Conservation (phyloP, 192 early-diverging fungal species). For the Coemansia umbellata region DNA sequence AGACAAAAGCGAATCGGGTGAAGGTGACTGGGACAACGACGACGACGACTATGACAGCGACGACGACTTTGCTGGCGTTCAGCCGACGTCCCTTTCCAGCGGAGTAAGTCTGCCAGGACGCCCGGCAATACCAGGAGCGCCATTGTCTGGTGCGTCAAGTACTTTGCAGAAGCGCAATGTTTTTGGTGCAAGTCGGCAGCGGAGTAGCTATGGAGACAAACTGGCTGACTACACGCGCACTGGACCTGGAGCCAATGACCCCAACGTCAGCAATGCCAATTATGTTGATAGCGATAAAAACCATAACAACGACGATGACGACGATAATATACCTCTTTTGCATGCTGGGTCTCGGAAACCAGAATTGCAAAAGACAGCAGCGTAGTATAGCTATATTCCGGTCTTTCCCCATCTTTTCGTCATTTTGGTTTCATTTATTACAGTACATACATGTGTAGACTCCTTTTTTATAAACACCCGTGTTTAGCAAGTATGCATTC, state of each 20-base stretch:
- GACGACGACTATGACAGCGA: constrained; percentile 43
- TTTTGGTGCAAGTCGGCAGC: constrained; percentile 15
- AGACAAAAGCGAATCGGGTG: constrained; percentile 41
- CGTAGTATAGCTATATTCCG: too few relatives aligned
- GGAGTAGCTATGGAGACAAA: constrained; percentile 17
- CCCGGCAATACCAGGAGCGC: background rate
- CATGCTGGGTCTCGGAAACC: constrained; percentile 10
- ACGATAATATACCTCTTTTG: constrained; percentile 45
- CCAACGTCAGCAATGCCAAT: constrained; percentile 3
- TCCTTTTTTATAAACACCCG: too few relatives aligned
- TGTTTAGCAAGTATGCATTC: too few relatives aligned
- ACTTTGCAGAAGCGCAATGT: constrained; percentile 34
- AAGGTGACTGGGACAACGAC: constrained; percentile 36
- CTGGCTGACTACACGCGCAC: constrained; percentile 21
- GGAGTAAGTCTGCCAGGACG: constrained; percentile 13
- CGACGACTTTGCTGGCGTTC: constrained; percentile 33
- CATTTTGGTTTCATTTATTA: background rate
- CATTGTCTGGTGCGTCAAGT: background rate
- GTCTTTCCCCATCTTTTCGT: background rate
- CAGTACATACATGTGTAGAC: too few relatives aligned
- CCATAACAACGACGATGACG: constrained; percentile 24
- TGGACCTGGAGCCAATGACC: background rate
- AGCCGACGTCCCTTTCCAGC: constrained; percentile 16
- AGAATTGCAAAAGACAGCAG: constrained; percentile 3
- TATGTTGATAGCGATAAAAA: too few relatives aligned